Evolutionary conservation across 106 monocot species (phyloP), one percentile per base, ranked within the genome.

Genomic region (Acorus calamus): DNA sequence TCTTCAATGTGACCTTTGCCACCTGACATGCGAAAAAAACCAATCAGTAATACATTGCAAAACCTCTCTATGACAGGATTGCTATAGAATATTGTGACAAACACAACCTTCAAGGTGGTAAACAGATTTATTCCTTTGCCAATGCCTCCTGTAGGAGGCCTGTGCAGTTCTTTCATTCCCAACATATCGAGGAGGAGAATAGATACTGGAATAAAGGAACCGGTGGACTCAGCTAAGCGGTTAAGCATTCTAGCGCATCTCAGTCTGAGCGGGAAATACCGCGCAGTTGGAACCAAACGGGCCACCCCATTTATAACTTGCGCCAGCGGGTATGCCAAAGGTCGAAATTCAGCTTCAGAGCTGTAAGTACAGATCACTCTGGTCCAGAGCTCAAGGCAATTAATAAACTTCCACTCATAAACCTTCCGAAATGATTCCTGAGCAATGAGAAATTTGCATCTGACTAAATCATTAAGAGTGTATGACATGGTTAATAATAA

Each of bases 331-430:
- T 98, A 98, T 46, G 96, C 87, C 55, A 98, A 71, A 71, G 83
- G 91, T 46, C 66, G 64, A 62, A 98, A 87, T 66, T 91, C 87
- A 50, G 76, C 66, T 68, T 92, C 96, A 7, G 85, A 83, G 62
- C 71, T 85, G 59, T 85, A 79, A 8, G 76, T 54, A 66, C 82
- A 98, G 46, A 98, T 74, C 44, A 98, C 78, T 58, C 65, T 62
- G 8, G 91, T 91, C 96, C 96, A 98, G 48, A 98, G 76, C 64
- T 98, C 91, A 65, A 98, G 91, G 67, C 96, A 98, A 60, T 69
- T 72, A 47, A 91, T 77, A 57, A 84, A 98, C 71, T 98, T 87
- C 91, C 96, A 98, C 54, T 98, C 88, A 73, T 91, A 98, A 56
- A 91, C 91, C 67, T 87, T 91, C 72, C 85, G 83, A 52, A 91